Evolutionary conservation across 2,329 filamentous ascomycete species (phyloP).

Genomic region (Botrytis paeoniae): DNA sequence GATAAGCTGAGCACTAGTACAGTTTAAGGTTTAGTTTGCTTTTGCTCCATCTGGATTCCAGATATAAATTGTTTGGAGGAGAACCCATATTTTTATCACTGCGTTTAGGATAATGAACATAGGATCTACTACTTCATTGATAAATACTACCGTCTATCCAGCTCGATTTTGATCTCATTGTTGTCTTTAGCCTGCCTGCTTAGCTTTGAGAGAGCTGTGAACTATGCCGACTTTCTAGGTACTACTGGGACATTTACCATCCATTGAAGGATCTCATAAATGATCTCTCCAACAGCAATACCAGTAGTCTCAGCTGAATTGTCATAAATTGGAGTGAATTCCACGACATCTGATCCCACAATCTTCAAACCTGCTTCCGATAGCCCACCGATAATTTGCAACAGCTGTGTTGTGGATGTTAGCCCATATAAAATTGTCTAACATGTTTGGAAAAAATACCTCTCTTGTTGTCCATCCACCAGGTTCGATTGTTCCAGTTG

Average conservation of each 20-base stretch:
- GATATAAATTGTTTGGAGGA: background rate
- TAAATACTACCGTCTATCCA: background rate
- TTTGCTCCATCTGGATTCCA: background rate
- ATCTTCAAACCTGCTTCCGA: slow-evolving; percentile 35
- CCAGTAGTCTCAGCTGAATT: slow-evolving; percentile 36
- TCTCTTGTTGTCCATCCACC: slow-evolving; percentile 39
- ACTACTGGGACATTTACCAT: slow-evolving; percentile 35
- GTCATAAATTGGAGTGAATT: slow-evolving; percentile 37
- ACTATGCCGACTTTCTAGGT: background rate
- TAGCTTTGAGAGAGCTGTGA: background rate
- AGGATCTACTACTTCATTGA: background rate
- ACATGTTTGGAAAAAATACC: slow-evolving; percentile 15
- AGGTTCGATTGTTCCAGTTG: slow-evolving; percentile 37
- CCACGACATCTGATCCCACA: slow-evolving; percentile 37
- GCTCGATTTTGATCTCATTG: background rate
- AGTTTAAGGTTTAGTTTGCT: background rate
- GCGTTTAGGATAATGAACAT: background rate
- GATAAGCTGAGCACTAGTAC: background rate
- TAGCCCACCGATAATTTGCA: slow-evolving; percentile 35
- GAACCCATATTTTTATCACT: background rate
- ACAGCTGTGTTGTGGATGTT: slow-evolving; percentile 24
- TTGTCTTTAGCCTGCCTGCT: background rate
- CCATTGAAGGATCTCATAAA: slow-evolving; percentile 37
- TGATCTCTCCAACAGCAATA: slow-evolving; percentile 32
- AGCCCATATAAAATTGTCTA: background rate